Conservation (phyloP, 2,329 filamentous ascomycete species). For the Emmonsiellopsis sp. region DNA sequence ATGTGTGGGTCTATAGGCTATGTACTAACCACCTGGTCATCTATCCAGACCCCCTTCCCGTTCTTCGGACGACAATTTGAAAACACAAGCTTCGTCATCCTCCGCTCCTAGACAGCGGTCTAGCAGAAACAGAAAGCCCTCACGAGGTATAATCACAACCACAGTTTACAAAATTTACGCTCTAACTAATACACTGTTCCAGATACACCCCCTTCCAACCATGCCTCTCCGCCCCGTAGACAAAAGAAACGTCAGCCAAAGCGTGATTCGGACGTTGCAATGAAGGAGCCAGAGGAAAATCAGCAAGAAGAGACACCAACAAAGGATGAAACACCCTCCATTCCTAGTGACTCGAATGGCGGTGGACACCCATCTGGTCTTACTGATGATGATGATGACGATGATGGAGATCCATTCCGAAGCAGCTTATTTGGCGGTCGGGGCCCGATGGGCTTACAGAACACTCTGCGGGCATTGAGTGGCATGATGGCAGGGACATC, state of each 20-base stretch:
- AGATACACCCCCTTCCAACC: conserved; percentile 26
- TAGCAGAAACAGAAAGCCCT: conserved; percentile 59
- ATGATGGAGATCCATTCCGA: conserved; percentile 54
- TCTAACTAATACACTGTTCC: conserved; percentile 6
- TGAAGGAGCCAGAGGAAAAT: conserved; percentile 59
- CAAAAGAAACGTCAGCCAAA: conserved; percentile 48
- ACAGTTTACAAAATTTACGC: no score
- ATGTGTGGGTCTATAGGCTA: conserved; percentile 2
- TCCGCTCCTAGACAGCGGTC: conserved; percentile 61
- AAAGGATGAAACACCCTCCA: conserved; percentile 46
- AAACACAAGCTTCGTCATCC: conserved; percentile 46
- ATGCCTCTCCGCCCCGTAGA: conserved; percentile 28
- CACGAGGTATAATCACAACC: conserved; percentile 36
- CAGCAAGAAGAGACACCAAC: conserved; percentile 35
- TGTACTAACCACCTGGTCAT: conserved; percentile 15
- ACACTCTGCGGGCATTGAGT: conserved; percentile 73
- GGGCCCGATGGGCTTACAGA: conserved; percentile 60
- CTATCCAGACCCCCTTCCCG: conserved; percentile 51
- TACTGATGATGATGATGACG: conserved; percentile 54
- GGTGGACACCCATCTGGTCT: conserved; percentile 25
- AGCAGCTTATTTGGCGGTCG: conserved; percentile 56
- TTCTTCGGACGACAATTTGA: conserved; percentile 54
- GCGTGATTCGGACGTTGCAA: conserved; percentile 57
- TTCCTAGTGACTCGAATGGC: conserved; percentile 57
- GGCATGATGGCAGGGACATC: conserved; percentile 87